Conservation (phyloP, 306 rosid species). For the Quercus variabilis region DNA sequence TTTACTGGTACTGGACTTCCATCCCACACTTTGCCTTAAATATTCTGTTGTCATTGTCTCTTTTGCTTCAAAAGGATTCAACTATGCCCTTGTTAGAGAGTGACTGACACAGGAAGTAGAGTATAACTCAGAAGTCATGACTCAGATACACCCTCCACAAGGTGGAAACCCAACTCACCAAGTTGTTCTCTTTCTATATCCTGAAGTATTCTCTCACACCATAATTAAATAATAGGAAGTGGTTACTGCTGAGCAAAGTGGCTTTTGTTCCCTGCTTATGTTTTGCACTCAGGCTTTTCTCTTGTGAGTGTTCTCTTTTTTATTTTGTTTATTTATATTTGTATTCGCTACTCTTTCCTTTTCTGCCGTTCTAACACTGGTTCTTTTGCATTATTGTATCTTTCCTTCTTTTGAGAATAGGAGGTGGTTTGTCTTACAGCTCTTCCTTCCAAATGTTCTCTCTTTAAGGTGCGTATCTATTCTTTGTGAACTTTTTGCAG, state of each 20-base stretch:
- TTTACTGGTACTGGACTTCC: too few relatives aligned
- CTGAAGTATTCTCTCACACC: slow-evolving; percentile 9
- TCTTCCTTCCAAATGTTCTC: background rate
- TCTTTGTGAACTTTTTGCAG: slow-evolving; percentile 8
- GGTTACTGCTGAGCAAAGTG: background rate
- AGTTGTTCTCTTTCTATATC: slow-evolving; percentile 14
- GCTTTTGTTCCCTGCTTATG: background rate
- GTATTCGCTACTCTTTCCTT: background rate
- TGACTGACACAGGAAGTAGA: background rate
- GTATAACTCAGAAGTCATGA: background rate
- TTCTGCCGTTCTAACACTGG: background rate
- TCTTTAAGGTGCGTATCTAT: background rate
- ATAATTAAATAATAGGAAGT: slow-evolving; percentile 3
- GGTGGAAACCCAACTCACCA: slow-evolving; percentile 13
- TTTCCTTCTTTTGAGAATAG: background rate
- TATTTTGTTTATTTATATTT: background rate
- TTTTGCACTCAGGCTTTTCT: background rate
- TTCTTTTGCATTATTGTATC: background rate
- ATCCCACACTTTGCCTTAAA: background rate
- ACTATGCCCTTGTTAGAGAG: background rate
- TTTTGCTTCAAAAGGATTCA: background rate
- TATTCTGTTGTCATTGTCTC: background rate
- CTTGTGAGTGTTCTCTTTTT: background rate
- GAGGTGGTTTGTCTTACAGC: background rate
- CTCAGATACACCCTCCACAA: background rate